Base-by-base conservation (phyloP, 1,284 basidiomycete genomes). In the Erythrobasidium hasegawianum region DNA sequence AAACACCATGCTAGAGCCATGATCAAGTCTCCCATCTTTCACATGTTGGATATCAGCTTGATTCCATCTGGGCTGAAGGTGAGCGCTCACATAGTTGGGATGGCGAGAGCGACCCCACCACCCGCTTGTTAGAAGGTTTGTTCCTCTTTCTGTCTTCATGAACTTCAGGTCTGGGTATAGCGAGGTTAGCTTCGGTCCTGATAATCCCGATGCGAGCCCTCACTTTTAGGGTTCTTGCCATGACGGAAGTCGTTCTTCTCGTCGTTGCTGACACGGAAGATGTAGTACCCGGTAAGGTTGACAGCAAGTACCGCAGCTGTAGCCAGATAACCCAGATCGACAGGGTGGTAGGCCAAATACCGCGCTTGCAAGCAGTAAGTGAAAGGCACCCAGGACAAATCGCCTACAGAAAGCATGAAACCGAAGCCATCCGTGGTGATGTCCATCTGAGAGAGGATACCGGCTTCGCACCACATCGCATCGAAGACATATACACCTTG, bases 341-440 rank as follows among this genome's bases (percentile, higher is more conserved):
- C 81, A 10, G 86, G 93, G 68, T 84, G 83, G 81, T 93, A 95
- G 33, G 87, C 94, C 66, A 98, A 86, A 79, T 89, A 98, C 61
- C 93, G 87, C 1, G 94, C 90, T 80, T 98, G 94, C 4, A 97
- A 84, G 22, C 86, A 87, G 79, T 97, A 99, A 14, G 86, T 86
- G 79, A 97, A 97, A 4, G 96, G 96, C 9, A 98, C 89, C 89
- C 92, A 97, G 18, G 86, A 81, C 24, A 97, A 84, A 77, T 98
- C 93, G 53, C 95, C 96, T 56, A 96, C 86, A 2, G 90, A 81
- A 33, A 99, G 86, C 96, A 98, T 99, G 83, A 95, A 97, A 7
- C 96, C 96, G 73, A 98, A 97, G 3, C 95, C 95, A 73, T 99
- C 96, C 27, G 90, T 91, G 8, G 88, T 95, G 75, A 98, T 96